Evolutionary conservation across 345 rosid genomes (phyloP).

Genomic region (Salix arbutifolia): DNA sequence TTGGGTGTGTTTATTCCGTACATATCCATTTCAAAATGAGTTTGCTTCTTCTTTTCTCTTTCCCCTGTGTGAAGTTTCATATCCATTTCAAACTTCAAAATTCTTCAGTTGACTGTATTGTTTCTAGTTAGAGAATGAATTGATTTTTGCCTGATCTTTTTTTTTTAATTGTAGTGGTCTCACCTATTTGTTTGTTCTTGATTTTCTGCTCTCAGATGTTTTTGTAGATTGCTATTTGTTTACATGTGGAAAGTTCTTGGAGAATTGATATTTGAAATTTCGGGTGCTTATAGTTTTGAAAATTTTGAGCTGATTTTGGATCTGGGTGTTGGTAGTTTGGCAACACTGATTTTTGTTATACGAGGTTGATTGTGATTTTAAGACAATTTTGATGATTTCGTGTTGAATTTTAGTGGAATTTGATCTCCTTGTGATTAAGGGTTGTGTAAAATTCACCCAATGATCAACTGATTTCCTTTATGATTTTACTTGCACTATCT

Average conservation of each 20-base stretch:
- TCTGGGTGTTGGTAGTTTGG: too few relatives aligned
- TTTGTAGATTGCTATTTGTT: too few relatives aligned
- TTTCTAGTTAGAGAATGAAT: neutral
- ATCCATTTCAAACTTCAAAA: neutral
- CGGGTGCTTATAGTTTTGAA: too few relatives aligned
- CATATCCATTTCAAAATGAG: too few relatives aligned
- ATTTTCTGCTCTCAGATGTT: constrained; percentile 76
- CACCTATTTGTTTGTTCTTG: too few relatives aligned
- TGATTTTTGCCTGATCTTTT: neutral
- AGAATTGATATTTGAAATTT: too few relatives aligned
- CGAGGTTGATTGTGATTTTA: neutral
- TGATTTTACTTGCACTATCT: neutral
- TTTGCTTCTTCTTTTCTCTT: too few relatives aligned
- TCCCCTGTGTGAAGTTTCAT: constrained; percentile 88
- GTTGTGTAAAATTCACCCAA: neutral
- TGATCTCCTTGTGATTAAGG: neutral
- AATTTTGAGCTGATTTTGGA: too few relatives aligned
- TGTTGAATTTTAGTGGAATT: neutral
- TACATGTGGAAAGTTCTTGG: too few relatives aligned
- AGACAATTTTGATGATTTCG: neutral
- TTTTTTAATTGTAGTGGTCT: neutral
- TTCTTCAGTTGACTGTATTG: neutral
- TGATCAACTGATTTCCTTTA: too few relatives aligned
- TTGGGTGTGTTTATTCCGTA: too few relatives aligned
- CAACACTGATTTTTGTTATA: neutral